Conservation (phyloP, 495 filamentous ascomycete species). For the Haplographium delicatum region DNA sequence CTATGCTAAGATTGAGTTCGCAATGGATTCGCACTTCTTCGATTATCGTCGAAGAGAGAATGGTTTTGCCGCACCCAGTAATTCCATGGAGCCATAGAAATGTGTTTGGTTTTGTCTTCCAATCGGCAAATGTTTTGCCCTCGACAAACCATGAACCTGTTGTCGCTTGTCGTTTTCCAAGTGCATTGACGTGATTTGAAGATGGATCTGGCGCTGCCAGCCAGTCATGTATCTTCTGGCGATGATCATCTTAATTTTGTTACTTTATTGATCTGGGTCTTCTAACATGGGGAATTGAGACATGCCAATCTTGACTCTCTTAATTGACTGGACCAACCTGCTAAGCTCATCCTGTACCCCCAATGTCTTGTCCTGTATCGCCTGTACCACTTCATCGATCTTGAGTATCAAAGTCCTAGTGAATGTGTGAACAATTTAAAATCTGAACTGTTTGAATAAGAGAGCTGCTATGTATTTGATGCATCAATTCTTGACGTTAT, state of each 20-base stretch:
- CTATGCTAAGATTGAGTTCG: neutral
- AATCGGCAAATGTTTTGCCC: conserved; percentile 20
- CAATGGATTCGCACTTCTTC: conserved; percentile 18
- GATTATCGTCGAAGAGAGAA: conserved; percentile 30
- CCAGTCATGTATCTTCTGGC: conserved; percentile 21
- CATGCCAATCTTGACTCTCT: neutral
- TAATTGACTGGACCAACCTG: neutral
- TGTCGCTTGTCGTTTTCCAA: conserved; percentile 12
- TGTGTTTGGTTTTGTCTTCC: conserved; percentile 19
- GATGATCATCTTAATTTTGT: neutral
- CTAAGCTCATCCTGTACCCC: neutral
- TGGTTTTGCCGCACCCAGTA: conserved; percentile 35
- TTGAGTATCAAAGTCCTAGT: neutral
- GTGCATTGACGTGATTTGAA: conserved; percentile 21
- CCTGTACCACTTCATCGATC: neutral
- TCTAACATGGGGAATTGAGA: neutral
- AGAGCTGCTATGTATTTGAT: neutral
- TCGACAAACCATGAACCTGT: conserved; percentile 32
- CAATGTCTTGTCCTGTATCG: neutral
- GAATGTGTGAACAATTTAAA: neutral
- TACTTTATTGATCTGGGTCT: neutral
- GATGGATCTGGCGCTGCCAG: conserved; percentile 27
- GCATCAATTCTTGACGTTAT: neutral
- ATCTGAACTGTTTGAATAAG: neutral
- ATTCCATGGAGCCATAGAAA: conserved; percentile 34